Conservation (phyloP, 441 rosid species). For the Erysimum cheiri region DNA sequence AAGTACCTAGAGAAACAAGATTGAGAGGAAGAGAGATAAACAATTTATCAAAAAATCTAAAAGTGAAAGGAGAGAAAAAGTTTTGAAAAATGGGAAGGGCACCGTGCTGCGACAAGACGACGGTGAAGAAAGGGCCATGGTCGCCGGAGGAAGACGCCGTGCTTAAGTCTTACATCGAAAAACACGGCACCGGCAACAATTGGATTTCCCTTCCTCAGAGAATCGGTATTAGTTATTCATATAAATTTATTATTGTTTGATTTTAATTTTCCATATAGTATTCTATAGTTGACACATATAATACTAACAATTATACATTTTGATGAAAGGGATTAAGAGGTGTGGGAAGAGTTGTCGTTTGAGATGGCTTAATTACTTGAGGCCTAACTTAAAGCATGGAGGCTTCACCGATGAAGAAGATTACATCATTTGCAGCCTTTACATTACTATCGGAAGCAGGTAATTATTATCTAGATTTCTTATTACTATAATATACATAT, state of each 20-base stretch:
- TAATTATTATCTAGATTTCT: conserved; percentile 19
- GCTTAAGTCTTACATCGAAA: conserved; percentile 65
- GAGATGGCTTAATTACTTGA: conserved; percentile 91
- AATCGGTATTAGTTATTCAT: conserved; percentile 48
- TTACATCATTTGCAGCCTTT: conserved; percentile 86
- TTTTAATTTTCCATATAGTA: not conserved
- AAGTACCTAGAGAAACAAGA: conserved; percentile 22
- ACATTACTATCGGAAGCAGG: conserved; percentile 93
- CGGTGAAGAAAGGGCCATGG: conserved; percentile 81
- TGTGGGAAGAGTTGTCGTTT: conserved; percentile 96
- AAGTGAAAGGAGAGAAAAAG: not conserved
- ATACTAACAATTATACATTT: conserved; percentile 15
- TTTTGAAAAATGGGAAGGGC: conserved; percentile 66
- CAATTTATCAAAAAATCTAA: not conserved
- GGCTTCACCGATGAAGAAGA: conserved; percentile 95
- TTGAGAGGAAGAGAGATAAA: conserved; percentile 10
- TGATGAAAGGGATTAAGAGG: conserved; percentile 77
- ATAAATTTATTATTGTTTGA: not conserved
- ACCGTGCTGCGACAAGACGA: conserved; percentile 75
- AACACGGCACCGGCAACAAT: conserved; percentile 69
- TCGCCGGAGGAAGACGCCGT: conserved; percentile 73
- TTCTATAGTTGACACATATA: not conserved
- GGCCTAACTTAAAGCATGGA: conserved; percentile 92
- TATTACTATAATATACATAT: not conserved
- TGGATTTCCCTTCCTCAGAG: conserved; percentile 75